A percentile compares a stretch with the other conserved stretches of the same genome.
These are phyloP conservation scores for Periconia sp. DNA, from an alignment of 2,329 filamentous ascomycete species.

Conservation along the genomic window DNA sequence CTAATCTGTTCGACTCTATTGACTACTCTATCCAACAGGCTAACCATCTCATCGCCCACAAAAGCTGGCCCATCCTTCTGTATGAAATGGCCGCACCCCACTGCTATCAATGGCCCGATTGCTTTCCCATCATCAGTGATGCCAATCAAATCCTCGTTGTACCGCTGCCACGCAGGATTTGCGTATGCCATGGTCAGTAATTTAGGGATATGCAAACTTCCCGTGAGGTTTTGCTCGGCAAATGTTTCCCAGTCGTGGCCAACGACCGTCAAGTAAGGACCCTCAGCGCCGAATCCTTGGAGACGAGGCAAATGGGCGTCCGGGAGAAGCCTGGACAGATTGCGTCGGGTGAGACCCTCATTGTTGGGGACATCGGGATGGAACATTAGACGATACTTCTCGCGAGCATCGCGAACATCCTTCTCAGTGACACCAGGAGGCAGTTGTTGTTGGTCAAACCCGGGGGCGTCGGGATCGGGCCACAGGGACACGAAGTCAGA, in stretches of 20 bases:
- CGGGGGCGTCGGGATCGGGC: constrained; percentile 55
- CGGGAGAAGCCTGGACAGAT: constrained; percentile 49
- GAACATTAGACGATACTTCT: constrained; percentile 47
- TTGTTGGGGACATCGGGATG: constrained; percentile 53
- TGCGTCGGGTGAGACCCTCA: constrained; percentile 54
- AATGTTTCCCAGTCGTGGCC: constrained; percentile 58
- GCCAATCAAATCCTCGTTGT: constrained; percentile 54
- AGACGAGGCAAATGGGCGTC: constrained; percentile 47
- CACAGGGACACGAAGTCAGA: constrained; percentile 58
- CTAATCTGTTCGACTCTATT: constrained; percentile 39
- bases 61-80: constrained; percentile 55
- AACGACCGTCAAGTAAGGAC: constrained; percentile 53
- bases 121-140: constrained; percentile 47
- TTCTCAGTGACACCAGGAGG: constrained; percentile 44
- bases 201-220: constrained; percentile 33
- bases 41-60: constrained; percentile 35
- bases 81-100: constrained; percentile 57
- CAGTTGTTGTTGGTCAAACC: constrained; percentile 47
- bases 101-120: constrained; percentile 51
- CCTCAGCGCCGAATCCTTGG: constrained; percentile 34
- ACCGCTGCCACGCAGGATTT: constrained; percentile 57
- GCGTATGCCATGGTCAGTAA: constrained; percentile 52
- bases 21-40: constrained; percentile 37
- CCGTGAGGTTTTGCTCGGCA: constrained; percentile 48
- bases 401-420: constrained; percentile 38